phyloP scores from a whole-genome alignment of 2,329 filamentous ascomycete species.

The Whalleya microplaca region DNA sequence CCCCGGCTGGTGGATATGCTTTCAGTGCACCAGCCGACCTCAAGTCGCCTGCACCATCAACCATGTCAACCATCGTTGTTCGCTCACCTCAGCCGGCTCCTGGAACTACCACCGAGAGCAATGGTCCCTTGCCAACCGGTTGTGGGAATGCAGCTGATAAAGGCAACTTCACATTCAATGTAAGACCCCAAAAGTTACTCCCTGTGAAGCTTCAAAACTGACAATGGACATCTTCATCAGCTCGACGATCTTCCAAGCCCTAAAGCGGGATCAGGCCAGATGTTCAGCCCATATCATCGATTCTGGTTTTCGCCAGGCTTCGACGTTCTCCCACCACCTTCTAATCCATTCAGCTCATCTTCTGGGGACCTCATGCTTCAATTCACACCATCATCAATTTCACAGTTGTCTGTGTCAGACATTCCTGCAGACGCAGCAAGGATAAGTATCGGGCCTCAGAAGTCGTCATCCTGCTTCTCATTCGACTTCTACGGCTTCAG shows the following conservation, averaged over 20 bases:
- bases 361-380: constrained; percentile 37
- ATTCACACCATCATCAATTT: constrained; percentile 33
- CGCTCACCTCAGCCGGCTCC: constrained; percentile 17
- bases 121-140: constrained; percentile 9
- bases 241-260: constrained; percentile 33
- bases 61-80: constrained; percentile 30
- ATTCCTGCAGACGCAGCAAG: constrained; percentile 20
- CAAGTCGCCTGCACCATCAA: constrained; percentile 26
- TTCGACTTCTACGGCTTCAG: constrained; percentile 34
- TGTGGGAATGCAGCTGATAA: constrained; percentile 31
- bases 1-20: constrained; percentile 27
- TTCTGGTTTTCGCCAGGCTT: constrained; percentile 37
- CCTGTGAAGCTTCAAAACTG: not conserved
- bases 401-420: constrained; percentile 22
- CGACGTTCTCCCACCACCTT: constrained; percentile 24
- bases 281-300: constrained; percentile 36
- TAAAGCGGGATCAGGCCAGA: constrained; percentile 11
- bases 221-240: constrained; percentile 21
- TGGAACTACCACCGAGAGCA: constrained; percentile 8
- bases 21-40: constrained; percentile 25
- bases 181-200: constrained; percentile 21
- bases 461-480: constrained; percentile 29
- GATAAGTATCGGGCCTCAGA: constrained; percentile 33
- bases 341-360: constrained; percentile 30
- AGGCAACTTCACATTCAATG: constrained; percentile 36